Evolutionary conservation across 345 rosid species (phyloP), one percentile per base, ranked within the genome.

Genomic region (Lepidium aucheri): DNA sequence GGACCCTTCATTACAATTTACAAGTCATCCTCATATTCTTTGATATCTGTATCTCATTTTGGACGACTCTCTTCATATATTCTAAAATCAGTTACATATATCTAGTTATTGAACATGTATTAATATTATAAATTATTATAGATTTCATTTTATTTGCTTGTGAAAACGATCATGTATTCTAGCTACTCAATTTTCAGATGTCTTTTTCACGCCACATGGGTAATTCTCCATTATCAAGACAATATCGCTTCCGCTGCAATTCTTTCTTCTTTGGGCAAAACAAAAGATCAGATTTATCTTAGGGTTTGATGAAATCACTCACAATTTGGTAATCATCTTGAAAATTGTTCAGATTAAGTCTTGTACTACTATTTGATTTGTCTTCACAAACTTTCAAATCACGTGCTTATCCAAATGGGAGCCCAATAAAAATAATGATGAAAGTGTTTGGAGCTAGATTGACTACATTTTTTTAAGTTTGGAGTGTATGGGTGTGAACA

Each of bases 221-320:
- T 17, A 43, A 56, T 16, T 72, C 53, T 32, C 22, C 76, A 56
- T 39, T 56, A 49, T 57, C 71, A 65, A 65, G 61, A 72, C 33
- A 11, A 15, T 49, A 57, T 72, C 35, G 69, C 76, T 65, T 72
- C 46, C 49, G 32, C 1, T 47, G 42, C 65, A 72, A 72, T 72
- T 72, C 76, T 65, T 72, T 57, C 77, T 73, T 67, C 73, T 73
- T 60, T 59, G 77, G 63, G 67, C 68, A 68, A 73, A 67, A 73
- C 72, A 60, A 72, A 72, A 67, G 38, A 52, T 67, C 52, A 67
- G 77, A 73, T 73, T 67, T 46, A 67, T 46, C 72, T 35, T 73
- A 60, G 77, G 58, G 77, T 53, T 73, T 66, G 68, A 53, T 67
- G 73, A 58, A 43, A 9, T 8, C 34, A 51, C 51, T 24, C 67